Evolutionary conservation across 2,329 filamentous ascomycete genomes (phyloP).

Genomic region (Tolypocladium cylindrosporum): DNA sequence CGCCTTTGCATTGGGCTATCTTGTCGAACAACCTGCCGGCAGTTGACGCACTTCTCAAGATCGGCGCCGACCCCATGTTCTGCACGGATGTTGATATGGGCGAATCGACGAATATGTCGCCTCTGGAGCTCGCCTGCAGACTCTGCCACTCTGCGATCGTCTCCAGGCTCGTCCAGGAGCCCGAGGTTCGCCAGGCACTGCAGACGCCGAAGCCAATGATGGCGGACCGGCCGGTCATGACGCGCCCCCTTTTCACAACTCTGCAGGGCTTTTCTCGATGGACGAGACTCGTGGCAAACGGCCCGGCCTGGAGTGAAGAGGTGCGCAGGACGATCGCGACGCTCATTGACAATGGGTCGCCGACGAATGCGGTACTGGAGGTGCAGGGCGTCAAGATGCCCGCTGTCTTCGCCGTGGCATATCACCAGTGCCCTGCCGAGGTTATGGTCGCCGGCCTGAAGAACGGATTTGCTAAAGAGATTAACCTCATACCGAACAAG

Average conservation of each 20-base stretch:
- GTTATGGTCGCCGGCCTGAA: neutral
- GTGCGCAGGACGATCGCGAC: neutral
- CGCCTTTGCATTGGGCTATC: too few species aligned
- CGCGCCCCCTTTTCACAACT: neutral
- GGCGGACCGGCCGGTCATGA: neutral
- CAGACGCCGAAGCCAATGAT: neutral
- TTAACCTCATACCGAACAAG: neutral
- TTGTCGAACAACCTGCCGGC: too few species aligned
- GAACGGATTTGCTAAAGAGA: neutral
- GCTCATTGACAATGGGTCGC: neutral
- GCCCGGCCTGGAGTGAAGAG: too few species aligned
- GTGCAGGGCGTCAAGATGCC: neutral
- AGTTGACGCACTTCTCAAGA: too few species aligned
- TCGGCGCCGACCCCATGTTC: too few species aligned
- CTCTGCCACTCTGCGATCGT: neutral
- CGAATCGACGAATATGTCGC: neutral
- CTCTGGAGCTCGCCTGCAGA: neutral
- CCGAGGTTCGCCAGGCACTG: neutral
- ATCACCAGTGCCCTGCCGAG: neutral
- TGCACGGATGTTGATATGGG: too few species aligned
- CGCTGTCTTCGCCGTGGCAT: neutral
- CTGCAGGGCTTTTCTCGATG: neutral
- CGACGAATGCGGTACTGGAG: neutral
- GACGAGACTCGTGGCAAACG: too few species aligned
- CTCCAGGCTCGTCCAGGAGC: too few species aligned